A percentile compares a stretch with the other conserved stretches of the same genome.
Conservation (phyloP, 1,139 yeast species). For the Candida sanyaensis region DNA sequence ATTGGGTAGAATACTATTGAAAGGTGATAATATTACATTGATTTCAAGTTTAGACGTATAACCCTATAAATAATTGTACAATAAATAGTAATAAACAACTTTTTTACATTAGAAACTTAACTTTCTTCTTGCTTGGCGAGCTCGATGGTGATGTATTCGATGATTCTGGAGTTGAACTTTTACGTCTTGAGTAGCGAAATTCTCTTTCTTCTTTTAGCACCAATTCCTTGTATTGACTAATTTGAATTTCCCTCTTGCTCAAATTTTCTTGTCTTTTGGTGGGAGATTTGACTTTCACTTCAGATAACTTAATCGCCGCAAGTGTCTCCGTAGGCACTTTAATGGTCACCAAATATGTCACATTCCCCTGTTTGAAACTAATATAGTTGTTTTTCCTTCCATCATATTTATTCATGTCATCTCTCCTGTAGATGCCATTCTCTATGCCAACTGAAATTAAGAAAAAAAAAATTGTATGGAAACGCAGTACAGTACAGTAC, state of each 20-base stretch:
- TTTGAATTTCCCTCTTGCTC: constrained; percentile 28
- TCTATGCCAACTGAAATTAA: too few species aligned
- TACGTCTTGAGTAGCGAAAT: constrained; percentile 25
- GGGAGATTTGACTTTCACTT: constrained; percentile 16
- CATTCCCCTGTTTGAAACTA: neutral
- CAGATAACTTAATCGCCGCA: constrained; percentile 10
- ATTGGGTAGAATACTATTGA: constrained; percentile 65
- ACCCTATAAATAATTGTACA: constrained; percentile 2
- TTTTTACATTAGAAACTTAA: constrained; percentile 9
- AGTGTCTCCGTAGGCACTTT: constrained; percentile 9
- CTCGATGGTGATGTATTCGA: neutral
- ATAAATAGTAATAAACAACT: neutral
- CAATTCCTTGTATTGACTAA: constrained; percentile 27
- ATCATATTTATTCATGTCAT: too few species aligned
- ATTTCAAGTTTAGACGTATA: constrained; percentile 58
- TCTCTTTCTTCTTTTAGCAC: constrained; percentile 26
- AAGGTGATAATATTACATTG: constrained; percentile 92
- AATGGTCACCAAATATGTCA: constrained; percentile 4
- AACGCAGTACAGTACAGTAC: too few species aligned
- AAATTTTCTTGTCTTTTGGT: constrained; percentile 19
- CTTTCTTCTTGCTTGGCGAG: constrained; percentile 8
- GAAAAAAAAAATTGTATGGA: too few species aligned
- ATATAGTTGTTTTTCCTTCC: neutral
- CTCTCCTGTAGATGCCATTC: too few species aligned
- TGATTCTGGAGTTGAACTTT: neutral